Evolutionary conservation across 345 rosid genomes (phyloP), one percentile per base, ranked within the genome.

Genomic region (Litchi chinensis): DNA sequence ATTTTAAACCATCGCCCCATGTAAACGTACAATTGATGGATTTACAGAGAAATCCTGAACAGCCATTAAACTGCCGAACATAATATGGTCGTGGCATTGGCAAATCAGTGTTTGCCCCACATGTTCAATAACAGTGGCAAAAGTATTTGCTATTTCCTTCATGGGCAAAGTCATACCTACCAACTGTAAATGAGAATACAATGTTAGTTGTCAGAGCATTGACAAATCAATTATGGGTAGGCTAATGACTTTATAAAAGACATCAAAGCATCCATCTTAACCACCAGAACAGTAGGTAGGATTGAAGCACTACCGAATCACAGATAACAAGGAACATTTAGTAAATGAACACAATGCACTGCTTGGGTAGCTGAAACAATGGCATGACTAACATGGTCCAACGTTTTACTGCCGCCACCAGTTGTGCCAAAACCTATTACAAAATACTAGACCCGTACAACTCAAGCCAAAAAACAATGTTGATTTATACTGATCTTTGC

Each of bases 361-460:
- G 19, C 8, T 24, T 67, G 65, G 15, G 6, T 67, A 66, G n/a
- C 21, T 12, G 2, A 63, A 54, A 48, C 56, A 22, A 76, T n/a
- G 46, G 18, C 73, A 67, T 46, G 43, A 63, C 26, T 52, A 56
- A 37, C 24, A 41, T 39, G 19, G 19, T 63, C 66, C 54, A 52
- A 67, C 11, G 41, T 43, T 59, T 28, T 21, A 32, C 64, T 21
- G 10, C 52, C n/a, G 2, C 54, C 64, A 68, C 64, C 70, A 59
- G 12, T 40, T 22, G 12, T 24, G 75, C 65, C 40, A 40, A 68
- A 2, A 46, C 10, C 52, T 41, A 65, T n/a, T 18, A n/a, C 8
- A 68, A 40, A 74, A 40, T 64, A 44, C 56, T 44, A 24, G 22
- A 74, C 15, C 43, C 28, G 71, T 77, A 21, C 39, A 48, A 60